phyloP scores from a whole-genome alignment of 192 early-diverging fungal genomes.

The Martensiomyces pterosporus region DNA sequence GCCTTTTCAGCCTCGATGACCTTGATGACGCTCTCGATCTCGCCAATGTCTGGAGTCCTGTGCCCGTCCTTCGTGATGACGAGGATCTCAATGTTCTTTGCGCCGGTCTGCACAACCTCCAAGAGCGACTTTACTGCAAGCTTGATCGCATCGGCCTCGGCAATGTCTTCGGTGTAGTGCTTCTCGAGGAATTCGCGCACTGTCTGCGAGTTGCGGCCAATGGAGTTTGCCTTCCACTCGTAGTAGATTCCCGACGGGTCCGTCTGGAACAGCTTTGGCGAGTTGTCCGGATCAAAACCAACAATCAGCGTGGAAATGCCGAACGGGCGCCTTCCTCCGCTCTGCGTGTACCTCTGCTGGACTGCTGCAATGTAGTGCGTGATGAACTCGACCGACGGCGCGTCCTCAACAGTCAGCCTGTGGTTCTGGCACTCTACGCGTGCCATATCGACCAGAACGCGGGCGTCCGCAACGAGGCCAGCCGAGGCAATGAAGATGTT shows the following conservation, averaged over 20 bases:
- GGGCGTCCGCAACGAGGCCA: constrained; percentile 93
- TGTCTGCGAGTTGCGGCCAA: constrained; percentile 94
- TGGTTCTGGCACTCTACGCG: constrained; percentile 97
- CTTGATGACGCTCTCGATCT: constrained; percentile 70
- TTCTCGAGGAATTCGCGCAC: constrained; percentile 98
- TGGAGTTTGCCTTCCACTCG: constrained; percentile 98
- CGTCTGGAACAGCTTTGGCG: constrained; percentile 94
- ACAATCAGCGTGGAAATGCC: constrained; percentile 96
- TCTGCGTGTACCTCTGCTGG: constrained; percentile 99
- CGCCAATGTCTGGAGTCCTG: constrained; percentile 64
- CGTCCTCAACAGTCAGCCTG: constrained; percentile 94
- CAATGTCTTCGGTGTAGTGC: constrained; percentile 87
- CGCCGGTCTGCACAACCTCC: constrained; percentile 98
- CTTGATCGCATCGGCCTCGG: constrained; percentile 79
- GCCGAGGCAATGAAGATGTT: constrained; percentile 97
- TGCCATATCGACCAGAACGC: constrained; percentile 94
- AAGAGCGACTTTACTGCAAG: constrained; percentile 86
- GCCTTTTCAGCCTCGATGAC: constrained; percentile 89
- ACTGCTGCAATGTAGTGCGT: constrained; percentile 93
- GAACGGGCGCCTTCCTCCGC: constrained; percentile 96
- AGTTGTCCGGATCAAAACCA: constrained; percentile 84
- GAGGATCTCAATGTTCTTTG: constrained; percentile 99
- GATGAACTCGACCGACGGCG: constrained; percentile 96
- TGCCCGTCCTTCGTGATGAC: constrained; percentile 77
- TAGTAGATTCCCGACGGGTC: constrained; percentile 99